Base-by-base conservation (phyloP, 805 yeast genomes). In the Yamadazyma sp. region DNA sequence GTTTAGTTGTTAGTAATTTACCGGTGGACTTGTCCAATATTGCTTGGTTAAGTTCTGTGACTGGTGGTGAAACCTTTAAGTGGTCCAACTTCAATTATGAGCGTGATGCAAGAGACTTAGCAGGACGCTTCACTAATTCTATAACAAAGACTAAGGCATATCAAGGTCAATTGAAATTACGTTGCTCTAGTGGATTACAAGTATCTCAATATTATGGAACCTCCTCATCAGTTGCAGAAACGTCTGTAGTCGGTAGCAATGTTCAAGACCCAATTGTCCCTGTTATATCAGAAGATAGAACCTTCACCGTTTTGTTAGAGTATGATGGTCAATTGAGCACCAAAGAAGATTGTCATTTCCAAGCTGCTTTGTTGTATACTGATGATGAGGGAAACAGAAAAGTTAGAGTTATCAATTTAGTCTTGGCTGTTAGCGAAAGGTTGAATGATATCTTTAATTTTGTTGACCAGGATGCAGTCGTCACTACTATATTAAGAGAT, bases 121-220 rank as follows among this genome's bases (percentile, higher is more conserved):
- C 78, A 7, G 73, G 79, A 28, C 84, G 83, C 17, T 65, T 83
- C 43, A 64, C 69, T n/a, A 61, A 66, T 23, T 65, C 78, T 5
- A 69, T 83, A 11, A 50, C 60, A 2, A 69, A 70, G 17, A 62
- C 75, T 2, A 58, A 60, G 4, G 98, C 94, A 4, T 83, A 83
- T 49, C 93, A 86, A 55, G 89, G 85, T 4, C 82, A 82, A 45
- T 60, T 91, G 44, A 88, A 88, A 52, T 75, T 88, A 17, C 82
- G 98, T 45, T 82, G 89, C 48, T 87, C 97, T 1, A 78, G 75
- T 44, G 98, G 98, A 0, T 64, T 93, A 34, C 94, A 86, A 52
- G 86, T 91, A 7, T 61, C 75, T 11, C 77, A 77, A 37, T 86
- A 88, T 53, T 83, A 82, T 48, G 91, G 91, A 0, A 58, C 70